A percentile compares a stretch with the other conserved stretches of the same genome.
These are phyloP conservation scores for Hygrophoropsis aurantiaca DNA, from an alignment of 768 basidiomycete species.

Conservation along the genomic window DNA sequence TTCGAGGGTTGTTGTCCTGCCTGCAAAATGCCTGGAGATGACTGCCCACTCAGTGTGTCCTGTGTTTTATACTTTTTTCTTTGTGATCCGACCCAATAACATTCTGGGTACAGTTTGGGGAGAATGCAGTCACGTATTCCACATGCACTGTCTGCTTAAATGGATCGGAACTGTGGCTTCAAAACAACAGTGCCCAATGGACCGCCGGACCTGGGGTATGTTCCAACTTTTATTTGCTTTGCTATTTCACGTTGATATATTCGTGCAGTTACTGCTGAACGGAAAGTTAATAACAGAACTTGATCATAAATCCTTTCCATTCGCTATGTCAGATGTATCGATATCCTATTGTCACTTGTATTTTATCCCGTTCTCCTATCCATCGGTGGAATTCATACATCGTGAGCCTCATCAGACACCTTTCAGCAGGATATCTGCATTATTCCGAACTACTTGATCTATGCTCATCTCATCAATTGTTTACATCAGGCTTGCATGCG, in stretches of 20 bases:
- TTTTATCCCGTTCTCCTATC: no score
- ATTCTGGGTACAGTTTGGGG: conserved; percentile 79
- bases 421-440: no score
- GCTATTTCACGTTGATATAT: background rate
- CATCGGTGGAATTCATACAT: no score
- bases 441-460: no score
- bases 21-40: conserved; percentile 96
- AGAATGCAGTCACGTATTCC: conserved; percentile 95
- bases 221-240: conserved; percentile 7
- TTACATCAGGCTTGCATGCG: no score
- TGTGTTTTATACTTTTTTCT: background rate
- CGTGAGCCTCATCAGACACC: no score
- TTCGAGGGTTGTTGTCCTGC: conserved; percentile 95
- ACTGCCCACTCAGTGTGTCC: conserved; percentile 82
- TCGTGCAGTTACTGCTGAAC: conserved; percentile 50
- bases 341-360: no score
- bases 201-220: conserved; percentile 89
- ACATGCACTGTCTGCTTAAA: conserved; percentile 97
- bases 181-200: conserved; percentile 99
- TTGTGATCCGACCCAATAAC: conserved; percentile 7
- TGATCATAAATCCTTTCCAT: no score
- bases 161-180: conserved; percentile 90
- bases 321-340: background rate
- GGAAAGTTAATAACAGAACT: conserved; percentile 37
- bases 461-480: no score